phyloP scores from a whole-genome alignment of 768 basidiomycete genomes.

The Tricholoma terreum region DNA sequence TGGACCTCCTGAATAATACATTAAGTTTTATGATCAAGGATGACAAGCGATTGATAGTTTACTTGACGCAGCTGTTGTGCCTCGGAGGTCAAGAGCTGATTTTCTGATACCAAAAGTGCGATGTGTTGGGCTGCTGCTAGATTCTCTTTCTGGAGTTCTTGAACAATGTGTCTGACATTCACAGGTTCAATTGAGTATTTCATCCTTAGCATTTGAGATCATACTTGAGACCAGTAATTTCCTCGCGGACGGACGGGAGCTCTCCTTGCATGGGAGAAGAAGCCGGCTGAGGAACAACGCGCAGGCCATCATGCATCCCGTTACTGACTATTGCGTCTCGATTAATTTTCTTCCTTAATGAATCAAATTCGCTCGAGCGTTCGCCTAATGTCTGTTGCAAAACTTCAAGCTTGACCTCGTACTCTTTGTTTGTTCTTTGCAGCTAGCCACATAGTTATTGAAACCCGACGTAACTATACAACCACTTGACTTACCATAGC shows the following conservation, averaged over 20 bases:
- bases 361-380: slow-evolving; percentile 51
- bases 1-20: slow-evolving; percentile 59
- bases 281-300: slow-evolving; percentile 22
- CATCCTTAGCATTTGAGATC: slow-evolving; percentile 9
- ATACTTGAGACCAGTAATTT: slow-evolving; percentile 83
- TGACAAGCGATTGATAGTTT: not conserved
- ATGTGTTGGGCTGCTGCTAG: slow-evolving; percentile 55
- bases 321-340: slow-evolving; percentile 52
- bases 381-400: slow-evolving; percentile 29
- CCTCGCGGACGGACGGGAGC: slow-evolving; percentile 47
- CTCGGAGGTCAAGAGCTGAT: slow-evolving; percentile 63
- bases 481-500: slow-evolving; percentile 17
- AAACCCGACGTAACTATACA: not conserved
- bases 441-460: slow-evolving; percentile 17
- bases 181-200: not conserved
- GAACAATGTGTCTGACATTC: slow-evolving; percentile 69
- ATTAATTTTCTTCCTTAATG: slow-evolving; percentile 53
- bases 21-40: slow-evolving; percentile 1
- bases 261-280: not conserved
- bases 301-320: slow-evolving; percentile 27
- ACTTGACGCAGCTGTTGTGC: slow-evolving; percentile 75
- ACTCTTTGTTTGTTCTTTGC: slow-evolving; percentile 22
- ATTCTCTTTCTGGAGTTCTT: slow-evolving; percentile 85
- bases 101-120: slow-evolving; percentile 75
- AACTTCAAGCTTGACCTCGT: slow-evolving; percentile 26